phyloP scores from a whole-genome alignment of 192 early-diverging fungal genomes.

The Phycomyces nitens region DNA sequence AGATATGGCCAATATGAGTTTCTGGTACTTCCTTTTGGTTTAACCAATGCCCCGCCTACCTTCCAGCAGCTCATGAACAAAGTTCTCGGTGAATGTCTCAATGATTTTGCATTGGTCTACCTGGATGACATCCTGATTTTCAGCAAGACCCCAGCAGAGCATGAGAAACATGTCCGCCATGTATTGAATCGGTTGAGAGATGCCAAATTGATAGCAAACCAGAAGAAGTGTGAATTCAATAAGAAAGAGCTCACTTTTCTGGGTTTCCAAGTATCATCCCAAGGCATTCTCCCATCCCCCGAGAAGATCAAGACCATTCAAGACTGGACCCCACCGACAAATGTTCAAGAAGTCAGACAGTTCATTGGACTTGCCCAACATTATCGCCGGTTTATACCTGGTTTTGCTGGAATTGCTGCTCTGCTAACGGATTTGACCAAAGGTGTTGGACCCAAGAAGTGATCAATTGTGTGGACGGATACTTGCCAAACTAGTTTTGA shows the following conservation, averaged over 20 bases:
- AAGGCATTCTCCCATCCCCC: slow-evolving; percentile 23
- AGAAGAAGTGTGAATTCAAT: slow-evolving; percentile 12
- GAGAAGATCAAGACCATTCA: slow-evolving; percentile 21
- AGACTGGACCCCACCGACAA: slow-evolving; percentile 22
- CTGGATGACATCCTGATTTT: slow-evolving; percentile 46
- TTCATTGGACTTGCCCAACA: slow-evolving; percentile 28
- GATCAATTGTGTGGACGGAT: slow-evolving; percentile 3
- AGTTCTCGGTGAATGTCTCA: background rate
- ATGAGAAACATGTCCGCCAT: slow-evolving; percentile 18
- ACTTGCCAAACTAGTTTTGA: slow-evolving; percentile 4
- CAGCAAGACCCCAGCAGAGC: slow-evolving; percentile 27
- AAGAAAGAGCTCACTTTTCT: slow-evolving; percentile 19
- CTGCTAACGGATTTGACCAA: slow-evolving; percentile 15
- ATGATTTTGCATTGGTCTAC: slow-evolving; percentile 33
- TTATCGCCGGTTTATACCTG: slow-evolving; percentile 22
- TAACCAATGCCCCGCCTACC: slow-evolving; percentile 20
- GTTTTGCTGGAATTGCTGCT: slow-evolving; percentile 14
- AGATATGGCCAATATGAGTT: slow-evolving; percentile 20
- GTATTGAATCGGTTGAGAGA: slow-evolving; percentile 18
- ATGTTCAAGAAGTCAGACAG: slow-evolving; percentile 12
- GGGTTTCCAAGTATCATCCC: slow-evolving; percentile 23
- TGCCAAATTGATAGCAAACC: background rate
- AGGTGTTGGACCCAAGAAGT: background rate
- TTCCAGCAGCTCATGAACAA: slow-evolving; percentile 23
- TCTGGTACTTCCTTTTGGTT: slow-evolving; percentile 28